Evolutionary conservation across 176 grass and related monocot genomes (phyloP), one percentile per base, ranked within the genome.

Genomic region (Hsuehochloa calcarea): DNA sequence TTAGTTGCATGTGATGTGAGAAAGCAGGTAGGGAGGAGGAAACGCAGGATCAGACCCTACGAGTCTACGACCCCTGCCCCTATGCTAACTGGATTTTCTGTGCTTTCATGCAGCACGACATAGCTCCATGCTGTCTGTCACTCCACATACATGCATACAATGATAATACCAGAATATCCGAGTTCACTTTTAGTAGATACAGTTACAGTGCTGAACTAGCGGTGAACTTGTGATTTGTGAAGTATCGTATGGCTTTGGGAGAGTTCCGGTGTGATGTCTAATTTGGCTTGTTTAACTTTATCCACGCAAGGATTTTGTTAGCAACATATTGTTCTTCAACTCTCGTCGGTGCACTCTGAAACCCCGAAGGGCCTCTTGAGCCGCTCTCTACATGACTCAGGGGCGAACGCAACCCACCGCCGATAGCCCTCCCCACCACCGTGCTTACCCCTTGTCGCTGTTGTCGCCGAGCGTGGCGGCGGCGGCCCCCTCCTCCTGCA

Each of bases 1-100:
- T 82, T 73, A 55, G 39, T 8, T 75, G 34, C 79, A 90, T 86
- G 84, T 74, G 79, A 73, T 49, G 72, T 29, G 71, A 72, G 64
- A 82, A 37, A 49, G 75, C 59, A 27, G 70, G 1, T 31, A 7
- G 43, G 5, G 54, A 39, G 35, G 4, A 74, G 69, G 29, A 52
- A 68, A 75, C 16, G 43, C 55, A 72, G 51, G 46, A 77, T 17
- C 45, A 65, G 68, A 31, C n/a, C 7, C 70, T 68, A 43, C 17
- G 68, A 31, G 16, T 4, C 70, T 68, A 43, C 17, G 22, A 45
- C 58, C 69, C 31, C 43, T 58, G 72, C 49, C 10, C 54, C 51
- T 60, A 20, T 64, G 22, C 66, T 72, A 14, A 29, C n/a, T 13
- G 20, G 56, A 80, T 75, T 19, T 47, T 50, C 20, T 74, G 19